Percentiles rank a stretch among this genome's conserved stretches.
Evolutionary conservation across 2,329 filamentous ascomycete species (phyloP).

Genomic region (Ilyonectria mors-panacis): DNA sequence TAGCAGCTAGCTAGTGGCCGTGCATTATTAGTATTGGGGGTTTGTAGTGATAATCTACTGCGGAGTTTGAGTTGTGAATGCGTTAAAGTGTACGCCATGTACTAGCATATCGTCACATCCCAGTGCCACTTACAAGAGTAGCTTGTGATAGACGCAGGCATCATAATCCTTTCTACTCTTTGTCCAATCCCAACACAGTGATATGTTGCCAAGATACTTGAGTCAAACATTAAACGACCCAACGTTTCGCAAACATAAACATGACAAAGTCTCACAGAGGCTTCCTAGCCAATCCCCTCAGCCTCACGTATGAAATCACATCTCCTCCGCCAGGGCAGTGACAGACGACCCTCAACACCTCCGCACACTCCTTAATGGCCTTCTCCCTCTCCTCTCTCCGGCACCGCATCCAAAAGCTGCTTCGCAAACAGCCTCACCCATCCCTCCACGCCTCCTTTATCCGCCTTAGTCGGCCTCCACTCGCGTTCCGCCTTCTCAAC

Average conservation of each 20-base stretch:
- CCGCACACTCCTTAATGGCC: conserved; percentile 67
- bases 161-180: neutral
- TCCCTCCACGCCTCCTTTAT: conserved; percentile 72
- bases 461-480: conserved; percentile 75
- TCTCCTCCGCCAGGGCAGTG: conserved; percentile 70
- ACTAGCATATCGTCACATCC: too few species aligned
- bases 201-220: neutral
- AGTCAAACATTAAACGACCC: neutral
- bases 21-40: too few species aligned
- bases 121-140: too few species aligned
- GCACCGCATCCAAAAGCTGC: conserved; percentile 69
- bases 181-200: neutral
- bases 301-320: conserved; percentile 67
- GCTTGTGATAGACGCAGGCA: too few species aligned
- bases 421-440: conserved; percentile 78
- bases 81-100: too few species aligned
- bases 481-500: conserved; percentile 72
- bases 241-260: neutral
- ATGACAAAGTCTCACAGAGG: conserved; percentile 28
- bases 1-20: too few species aligned
- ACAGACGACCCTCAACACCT: conserved; percentile 69
- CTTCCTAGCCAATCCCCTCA: conserved; percentile 65
- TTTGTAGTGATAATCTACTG: too few species aligned
- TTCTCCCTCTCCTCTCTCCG: conserved; percentile 63
- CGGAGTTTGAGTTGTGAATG: too few species aligned